phyloP scores from a whole-genome alignment of 768 basidiomycete genomes.

The Piloderma croceum region DNA sequence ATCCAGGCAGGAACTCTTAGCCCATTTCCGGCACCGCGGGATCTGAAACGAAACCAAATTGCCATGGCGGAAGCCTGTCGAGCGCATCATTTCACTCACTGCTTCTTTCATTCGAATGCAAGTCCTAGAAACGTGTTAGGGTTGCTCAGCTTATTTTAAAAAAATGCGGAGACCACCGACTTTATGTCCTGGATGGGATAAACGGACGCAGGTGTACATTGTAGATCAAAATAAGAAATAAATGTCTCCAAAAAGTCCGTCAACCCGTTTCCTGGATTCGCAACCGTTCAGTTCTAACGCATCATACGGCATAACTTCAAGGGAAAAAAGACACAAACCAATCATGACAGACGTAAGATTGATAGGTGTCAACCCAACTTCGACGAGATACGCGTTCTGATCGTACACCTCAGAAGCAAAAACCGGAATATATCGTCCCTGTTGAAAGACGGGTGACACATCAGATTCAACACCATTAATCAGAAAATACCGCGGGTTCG shows the following conservation, averaged over 20 bases:
- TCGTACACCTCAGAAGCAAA: constrained; percentile 46
- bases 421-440: constrained; percentile 51
- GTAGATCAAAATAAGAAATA: constrained; percentile 46
- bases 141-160: too few relatives aligned
- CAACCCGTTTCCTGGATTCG: constrained; percentile 36
- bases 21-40: constrained; percentile 39
- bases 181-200: constrained; percentile 44
- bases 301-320: background rate
- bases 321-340: constrained; percentile 24
- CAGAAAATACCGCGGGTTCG: background rate
- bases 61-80: constrained; percentile 3
- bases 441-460: background rate
- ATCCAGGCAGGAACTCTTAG: constrained; percentile 37
- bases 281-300: background rate
- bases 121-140: constrained; percentile 18
- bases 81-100: constrained; percentile 18
- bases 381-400: constrained; percentile 35
- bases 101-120: constrained; percentile 41
- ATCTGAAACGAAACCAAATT: constrained; percentile 20
- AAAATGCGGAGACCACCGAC: constrained; percentile 15
- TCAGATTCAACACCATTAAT: background rate
- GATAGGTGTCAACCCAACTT: constrained; percentile 43
- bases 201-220: constrained; percentile 48
- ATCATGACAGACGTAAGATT: constrained; percentile 48
- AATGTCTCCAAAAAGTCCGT: constrained; percentile 35